phyloP scores from a whole-genome alignment of 2,329 filamentous ascomycete genomes.

The Fusarium sp. region DNA sequence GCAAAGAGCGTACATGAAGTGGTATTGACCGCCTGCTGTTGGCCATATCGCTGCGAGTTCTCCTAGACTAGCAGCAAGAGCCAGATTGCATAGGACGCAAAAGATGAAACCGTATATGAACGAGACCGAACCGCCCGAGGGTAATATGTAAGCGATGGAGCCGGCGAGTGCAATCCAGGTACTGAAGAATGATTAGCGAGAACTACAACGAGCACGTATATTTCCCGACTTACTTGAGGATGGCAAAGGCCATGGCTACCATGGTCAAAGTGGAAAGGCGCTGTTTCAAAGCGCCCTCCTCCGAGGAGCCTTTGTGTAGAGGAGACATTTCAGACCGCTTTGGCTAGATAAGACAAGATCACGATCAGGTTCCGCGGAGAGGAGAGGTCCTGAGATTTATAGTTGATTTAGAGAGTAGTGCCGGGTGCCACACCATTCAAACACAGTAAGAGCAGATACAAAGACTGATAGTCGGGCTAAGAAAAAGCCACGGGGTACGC shows the following conservation, averaged over 20 bases:
- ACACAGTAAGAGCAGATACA: background rate
- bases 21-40: constrained; percentile 57
- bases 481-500: background rate
- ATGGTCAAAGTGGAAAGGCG: constrained; percentile 51
- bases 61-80: constrained; percentile 53
- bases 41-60: constrained; percentile 57
- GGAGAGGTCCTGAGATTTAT: background rate
- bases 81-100: constrained; percentile 55
- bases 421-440: too few species aligned
- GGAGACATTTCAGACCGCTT: background rate
- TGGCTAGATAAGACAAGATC: too few species aligned
- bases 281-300: constrained; percentile 13
- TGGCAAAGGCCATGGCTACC: constrained; percentile 55
- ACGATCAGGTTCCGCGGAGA: background rate
- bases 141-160: constrained; percentile 53
- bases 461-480: background rate
- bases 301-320: background rate
- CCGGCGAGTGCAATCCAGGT: constrained; percentile 51
- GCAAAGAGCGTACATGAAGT: constrained; percentile 55
- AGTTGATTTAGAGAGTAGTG: background rate
- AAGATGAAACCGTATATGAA: constrained; percentile 58
- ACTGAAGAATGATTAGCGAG: constrained; percentile 14
- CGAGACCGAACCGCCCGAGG: constrained; percentile 53
- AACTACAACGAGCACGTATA: too few species aligned
- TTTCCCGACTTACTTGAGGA: constrained; percentile 48